Evolutionary conservation across 192 early-diverging fungal genomes (phyloP).

Genomic region (Coemansia furcata): DNA sequence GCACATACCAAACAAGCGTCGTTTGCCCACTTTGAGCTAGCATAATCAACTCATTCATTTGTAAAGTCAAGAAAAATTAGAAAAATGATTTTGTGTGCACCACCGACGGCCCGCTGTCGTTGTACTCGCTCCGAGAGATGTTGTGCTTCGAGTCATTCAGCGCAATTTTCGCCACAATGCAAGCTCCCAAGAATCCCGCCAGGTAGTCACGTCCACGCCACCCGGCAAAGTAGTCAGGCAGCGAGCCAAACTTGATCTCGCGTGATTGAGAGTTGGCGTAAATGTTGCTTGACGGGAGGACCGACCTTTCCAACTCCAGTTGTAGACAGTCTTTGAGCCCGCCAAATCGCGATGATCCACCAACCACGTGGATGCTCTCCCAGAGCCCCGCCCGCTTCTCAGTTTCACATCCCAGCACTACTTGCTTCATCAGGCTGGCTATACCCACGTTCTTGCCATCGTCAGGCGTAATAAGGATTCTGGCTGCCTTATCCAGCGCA

Average conservation of each 20-base stretch:
- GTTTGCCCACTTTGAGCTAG: constrained; percentile 52
- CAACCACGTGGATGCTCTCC: constrained; percentile 83
- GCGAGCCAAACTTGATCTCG: constrained; percentile 71
- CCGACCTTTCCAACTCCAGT: constrained; percentile 63
- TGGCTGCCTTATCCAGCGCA: constrained; percentile 20
- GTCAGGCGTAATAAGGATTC: constrained; percentile 73
- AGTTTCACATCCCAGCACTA: constrained; percentile 63
- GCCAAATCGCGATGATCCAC: constrained; percentile 63
- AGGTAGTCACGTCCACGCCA: constrained; percentile 69
- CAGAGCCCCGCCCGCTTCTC: constrained; percentile 78
- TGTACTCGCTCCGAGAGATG: constrained; percentile 85
- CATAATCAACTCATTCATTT: constrained; percentile 9
- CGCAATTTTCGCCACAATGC: constrained; percentile 84
- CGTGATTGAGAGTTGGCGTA: constrained; percentile 82
- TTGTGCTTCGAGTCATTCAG: constrained; percentile 68
- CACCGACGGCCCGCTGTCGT: constrained; percentile 81
- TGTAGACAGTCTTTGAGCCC: constrained; percentile 59
- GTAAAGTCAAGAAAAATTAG: neutral
- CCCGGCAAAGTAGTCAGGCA: constrained; percentile 86
- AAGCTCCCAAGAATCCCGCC: constrained; percentile 77
- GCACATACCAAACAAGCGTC: constrained; percentile 33
- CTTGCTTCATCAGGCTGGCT: constrained; percentile 60
- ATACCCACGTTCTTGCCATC: constrained; percentile 34
- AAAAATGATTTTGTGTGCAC: constrained; percentile 63
- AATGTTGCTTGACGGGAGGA: constrained; percentile 77